Evolutionary conservation across 2,329 filamentous ascomycete species (phyloP).

Genomic region (Hymenoscyphus repandus): DNA sequence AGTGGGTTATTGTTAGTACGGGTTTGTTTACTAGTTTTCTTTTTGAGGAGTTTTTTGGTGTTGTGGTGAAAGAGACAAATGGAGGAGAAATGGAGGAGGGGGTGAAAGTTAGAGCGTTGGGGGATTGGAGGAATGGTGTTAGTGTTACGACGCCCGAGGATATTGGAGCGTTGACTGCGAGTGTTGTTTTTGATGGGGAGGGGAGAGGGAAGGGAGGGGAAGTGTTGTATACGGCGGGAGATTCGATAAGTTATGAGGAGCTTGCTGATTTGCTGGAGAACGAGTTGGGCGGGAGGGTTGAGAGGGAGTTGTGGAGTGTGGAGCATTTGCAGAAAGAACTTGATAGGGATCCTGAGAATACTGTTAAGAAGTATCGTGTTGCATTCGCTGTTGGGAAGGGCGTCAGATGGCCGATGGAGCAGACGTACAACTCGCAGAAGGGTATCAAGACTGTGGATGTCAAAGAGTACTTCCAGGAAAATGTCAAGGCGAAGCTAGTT

Average conservation of each 20-base stretch:
- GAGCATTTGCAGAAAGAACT: conserved; percentile 42
- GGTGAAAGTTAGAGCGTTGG: conserved; percentile 49
- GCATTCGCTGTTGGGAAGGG: conserved; percentile 56
- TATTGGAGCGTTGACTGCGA: conserved; percentile 56
- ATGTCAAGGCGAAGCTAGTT: conserved; percentile 1
- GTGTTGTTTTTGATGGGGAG: conserved; percentile 43
- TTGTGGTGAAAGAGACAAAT: conserved; percentile 48
- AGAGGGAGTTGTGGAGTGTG: conserved; percentile 45
- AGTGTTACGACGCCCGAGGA: conserved; percentile 59
- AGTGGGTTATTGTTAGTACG: conserved; percentile 63
- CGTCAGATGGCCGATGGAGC: conserved; percentile 50
- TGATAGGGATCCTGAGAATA: conserved; percentile 40
- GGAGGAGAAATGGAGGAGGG: conserved; percentile 36
- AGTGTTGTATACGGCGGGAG: conserved; percentile 55
- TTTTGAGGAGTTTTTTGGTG: conserved; percentile 57
- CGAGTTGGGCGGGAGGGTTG: conserved; percentile 38
- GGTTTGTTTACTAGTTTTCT: conserved; percentile 68
- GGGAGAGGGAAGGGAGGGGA: conserved; percentile 25
- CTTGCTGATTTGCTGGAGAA: conserved; percentile 49
- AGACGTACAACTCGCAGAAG: conserved; percentile 48
- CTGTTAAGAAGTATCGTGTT: conserved; percentile 53
- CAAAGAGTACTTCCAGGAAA: conserved; percentile 30
- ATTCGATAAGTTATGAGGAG: conserved; percentile 53
- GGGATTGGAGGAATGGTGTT: conserved; percentile 56
- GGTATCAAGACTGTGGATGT: conserved; percentile 42